Conservation (phyloP, 2,329 filamentous ascomycete genomes). For the Arthrobotrys pseudoclavata region DNA sequence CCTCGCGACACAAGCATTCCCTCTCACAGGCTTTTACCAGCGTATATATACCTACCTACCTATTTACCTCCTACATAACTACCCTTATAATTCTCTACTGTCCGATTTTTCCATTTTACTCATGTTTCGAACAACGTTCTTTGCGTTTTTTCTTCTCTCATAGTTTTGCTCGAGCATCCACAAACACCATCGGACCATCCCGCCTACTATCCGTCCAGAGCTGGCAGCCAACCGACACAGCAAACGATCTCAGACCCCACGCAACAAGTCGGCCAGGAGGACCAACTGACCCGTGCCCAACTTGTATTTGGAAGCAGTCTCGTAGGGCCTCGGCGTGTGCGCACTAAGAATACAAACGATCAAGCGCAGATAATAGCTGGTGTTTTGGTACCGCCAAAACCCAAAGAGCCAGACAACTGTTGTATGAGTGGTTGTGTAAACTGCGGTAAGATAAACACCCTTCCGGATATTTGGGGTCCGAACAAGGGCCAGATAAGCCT, state of each 20-base stretch:
- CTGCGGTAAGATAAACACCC: constrained; percentile 84
- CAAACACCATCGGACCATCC: constrained; percentile 61
- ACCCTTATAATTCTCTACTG: neutral
- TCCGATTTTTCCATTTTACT: constrained; percentile 17
- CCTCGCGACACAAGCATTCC: constrained; percentile 56
- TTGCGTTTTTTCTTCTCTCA: constrained; percentile 12
- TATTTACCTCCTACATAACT: neutral
- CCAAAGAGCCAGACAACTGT: constrained; percentile 94
- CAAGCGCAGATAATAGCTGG: constrained; percentile 79
- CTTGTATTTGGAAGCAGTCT: constrained; percentile 87
- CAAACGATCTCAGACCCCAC: constrained; percentile 5
- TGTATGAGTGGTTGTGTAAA: constrained; percentile 99
- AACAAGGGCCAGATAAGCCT: neutral
- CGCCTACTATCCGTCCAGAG: constrained; percentile 53
- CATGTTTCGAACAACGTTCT: neutral
- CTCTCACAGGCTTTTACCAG: constrained; percentile 62
- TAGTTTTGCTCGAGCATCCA: constrained; percentile 60
- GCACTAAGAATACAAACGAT: constrained; percentile 73
- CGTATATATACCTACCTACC: constrained; percentile 39
- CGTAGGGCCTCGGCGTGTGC: constrained; percentile 78
- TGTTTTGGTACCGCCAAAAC: constrained; percentile 83
- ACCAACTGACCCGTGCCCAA: constrained; percentile 67
- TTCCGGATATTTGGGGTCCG: too few species aligned
- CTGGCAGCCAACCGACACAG: neutral
- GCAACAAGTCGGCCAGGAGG: neutral